These are phyloP conservation scores for Sonneratia alba DNA, from an alignment of 345 rosid species.

Conservation along the genomic window DNA sequence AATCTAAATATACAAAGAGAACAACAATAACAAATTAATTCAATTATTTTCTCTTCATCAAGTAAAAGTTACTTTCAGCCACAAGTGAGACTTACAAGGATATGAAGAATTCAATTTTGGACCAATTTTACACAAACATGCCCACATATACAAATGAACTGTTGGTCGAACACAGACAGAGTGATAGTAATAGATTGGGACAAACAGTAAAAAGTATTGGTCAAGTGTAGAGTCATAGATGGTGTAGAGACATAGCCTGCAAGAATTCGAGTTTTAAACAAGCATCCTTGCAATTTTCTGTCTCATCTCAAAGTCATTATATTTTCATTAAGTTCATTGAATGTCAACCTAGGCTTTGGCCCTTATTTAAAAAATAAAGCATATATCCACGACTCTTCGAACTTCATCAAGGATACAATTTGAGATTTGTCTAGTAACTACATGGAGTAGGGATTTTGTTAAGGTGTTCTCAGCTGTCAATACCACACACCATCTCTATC, in stretches of 20 bases:
- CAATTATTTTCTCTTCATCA: neutral
- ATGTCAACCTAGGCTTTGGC: neutral
- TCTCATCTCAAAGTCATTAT: neutral
- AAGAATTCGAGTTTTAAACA: neutral
- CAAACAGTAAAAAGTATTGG: neutral
- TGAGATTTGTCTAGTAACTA: neutral
- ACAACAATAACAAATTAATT: neutral
- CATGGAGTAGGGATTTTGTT: neutral
- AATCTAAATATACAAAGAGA: constrained; percentile 32
- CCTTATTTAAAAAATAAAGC: no score
- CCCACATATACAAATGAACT: neutral
- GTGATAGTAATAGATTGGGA: neutral
- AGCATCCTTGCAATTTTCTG: no score
- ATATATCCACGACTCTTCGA: no score
- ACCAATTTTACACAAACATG: neutral
- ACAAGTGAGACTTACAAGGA: neutral
- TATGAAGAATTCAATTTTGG: neutral
- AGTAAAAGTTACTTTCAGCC: neutral
- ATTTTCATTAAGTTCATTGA: neutral
- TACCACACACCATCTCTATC: neutral
- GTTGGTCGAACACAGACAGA: neutral
- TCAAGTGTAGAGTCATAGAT: neutral
- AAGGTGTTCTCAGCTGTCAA: neutral
- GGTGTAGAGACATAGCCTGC: neutral
- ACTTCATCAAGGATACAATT: neutral